Percentiles rank a stretch among this genome's conserved stretches.
Evolutionary conservation across 2,329 filamentous ascomycete genomes (phyloP).

Genomic region (Ascochyta pisi): DNA sequence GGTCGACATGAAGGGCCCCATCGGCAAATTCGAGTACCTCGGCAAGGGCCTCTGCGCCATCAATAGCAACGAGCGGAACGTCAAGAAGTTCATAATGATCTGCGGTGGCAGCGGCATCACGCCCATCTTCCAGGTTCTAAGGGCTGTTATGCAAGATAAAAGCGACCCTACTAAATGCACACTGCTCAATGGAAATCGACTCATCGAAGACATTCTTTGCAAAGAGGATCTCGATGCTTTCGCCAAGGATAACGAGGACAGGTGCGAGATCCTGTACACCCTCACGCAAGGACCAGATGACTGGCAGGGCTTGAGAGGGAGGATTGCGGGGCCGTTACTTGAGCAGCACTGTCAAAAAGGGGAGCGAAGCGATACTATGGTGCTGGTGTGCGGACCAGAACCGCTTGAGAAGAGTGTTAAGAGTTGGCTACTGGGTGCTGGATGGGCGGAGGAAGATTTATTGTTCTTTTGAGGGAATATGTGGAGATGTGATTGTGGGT

Average conservation of each 20-base stretch:
- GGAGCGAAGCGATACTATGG: constrained; percentile 62
- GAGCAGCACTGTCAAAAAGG: constrained; percentile 60
- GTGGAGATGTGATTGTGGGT: not conserved
- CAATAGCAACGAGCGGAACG: constrained; percentile 60
- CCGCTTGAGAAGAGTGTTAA: constrained; percentile 73
- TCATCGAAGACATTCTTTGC: constrained; percentile 83
- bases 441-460: constrained; percentile 76
- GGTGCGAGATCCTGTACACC: constrained; percentile 72
- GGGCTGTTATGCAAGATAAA: constrained; percentile 72
- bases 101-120: constrained; percentile 90
- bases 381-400: constrained; percentile 80
- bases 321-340: constrained; percentile 70
- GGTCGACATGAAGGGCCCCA: constrained; percentile 79
- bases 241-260: constrained; percentile 59
- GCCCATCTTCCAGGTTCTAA: constrained; percentile 85
- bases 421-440: constrained; percentile 63
- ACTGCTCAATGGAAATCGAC: constrained; percentile 79
- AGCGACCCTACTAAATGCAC: constrained; percentile 71
- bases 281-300: constrained; percentile 67
- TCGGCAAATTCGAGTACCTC: constrained; percentile 83
- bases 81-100: constrained; percentile 81
- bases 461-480: constrained; percentile 69
- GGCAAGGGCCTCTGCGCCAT: constrained; percentile 70
- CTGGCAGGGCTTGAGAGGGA: constrained; percentile 74
- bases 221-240: constrained; percentile 73